Evolutionary conservation across 2,329 filamentous ascomycete species (phyloP).

Genomic region (Cercospora zeae-maydis): DNA sequence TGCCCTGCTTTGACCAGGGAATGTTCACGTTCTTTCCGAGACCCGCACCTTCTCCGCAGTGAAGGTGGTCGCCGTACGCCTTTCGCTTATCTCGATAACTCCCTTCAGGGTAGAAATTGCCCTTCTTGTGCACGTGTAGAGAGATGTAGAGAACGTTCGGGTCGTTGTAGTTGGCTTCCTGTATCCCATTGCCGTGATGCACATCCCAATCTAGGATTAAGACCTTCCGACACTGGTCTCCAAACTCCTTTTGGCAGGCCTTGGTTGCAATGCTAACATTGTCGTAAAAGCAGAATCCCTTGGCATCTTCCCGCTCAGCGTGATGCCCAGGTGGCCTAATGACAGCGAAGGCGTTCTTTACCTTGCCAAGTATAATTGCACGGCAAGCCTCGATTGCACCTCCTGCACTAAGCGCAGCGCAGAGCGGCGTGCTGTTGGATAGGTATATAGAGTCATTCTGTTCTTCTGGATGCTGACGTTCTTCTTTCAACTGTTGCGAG

Average conservation of each 20-base stretch:
- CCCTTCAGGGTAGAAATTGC: conserved; percentile 74
- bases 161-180: conserved; percentile 93
- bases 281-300: conserved; percentile 97
- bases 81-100: conserved; percentile 55
- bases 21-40: conserved; percentile 65
- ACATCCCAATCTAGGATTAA: conserved; percentile 89
- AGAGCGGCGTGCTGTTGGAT: conserved; percentile 49
- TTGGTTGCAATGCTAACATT: conserved; percentile 92
- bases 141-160: conserved; percentile 96
- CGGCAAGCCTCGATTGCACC: conserved; percentile 95
- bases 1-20: conserved; percentile 65
- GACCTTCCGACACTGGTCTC: conserved; percentile 76
- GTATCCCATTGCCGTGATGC: conserved; percentile 82
- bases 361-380: conserved; percentile 74
- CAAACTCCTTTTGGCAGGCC: conserved; percentile 78
- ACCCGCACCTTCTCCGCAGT: conserved; percentile 57
- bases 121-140: conserved; percentile 80
- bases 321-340: conserved; percentile 95
- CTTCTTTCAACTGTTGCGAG: conserved; percentile 29
- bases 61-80: conserved; percentile 56
- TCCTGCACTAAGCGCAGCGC: conserved; percentile 78
- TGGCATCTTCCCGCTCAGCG: conserved; percentile 77
- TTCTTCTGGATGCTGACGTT: conserved; percentile 60
- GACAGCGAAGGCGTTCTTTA: conserved; percentile 93
- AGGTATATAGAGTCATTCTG: conserved; percentile 48